Evolutionary conservation across 2,329 filamentous ascomycete genomes (phyloP), one percentile per base, ranked within the genome.

Genomic region (Xylariaceae sp.): DNA sequence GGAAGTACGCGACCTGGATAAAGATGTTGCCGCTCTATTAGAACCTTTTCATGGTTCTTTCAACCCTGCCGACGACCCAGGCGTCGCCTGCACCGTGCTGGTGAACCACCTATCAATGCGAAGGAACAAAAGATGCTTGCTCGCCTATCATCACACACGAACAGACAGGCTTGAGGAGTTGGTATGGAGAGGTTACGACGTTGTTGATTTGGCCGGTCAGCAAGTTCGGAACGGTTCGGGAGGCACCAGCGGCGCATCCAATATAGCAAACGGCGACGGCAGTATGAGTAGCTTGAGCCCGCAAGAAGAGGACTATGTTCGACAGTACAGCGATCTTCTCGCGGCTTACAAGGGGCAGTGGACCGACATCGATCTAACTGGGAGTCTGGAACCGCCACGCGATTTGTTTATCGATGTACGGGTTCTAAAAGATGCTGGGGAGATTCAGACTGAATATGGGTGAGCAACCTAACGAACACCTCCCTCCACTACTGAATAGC

Each of bases 391-490:
- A 71, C 95, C 95, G 21, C 95, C 95, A n/a, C 86, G 87, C 67
- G 95, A 99, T 75, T 78, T 99, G 50, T 99, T 98, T 74, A 96
- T 99, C 68, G 95, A 99, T 74, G 95, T 99, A 31, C 83, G 95
- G 43, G 95, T 99, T 45, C 77, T 99, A 63, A 97, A 95, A 73
- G 95, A 99, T 78, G 95, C 94, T 1, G 95, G 96, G 4, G 95
- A 99, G 79, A 97, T 99, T 63, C 94, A 99, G 78, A 99, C 95
- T 0, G 96, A 99, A 80, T 99, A 99, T 72, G 95, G 95, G 90
- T 96, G 82, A 75, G 88, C 37, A 28, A 37, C 8, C 40, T 17
- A 19, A 28, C 29, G 24, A 47, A 24, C 11, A 45, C 11, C 16
- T 26, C 26, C 34, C 51, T 40, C 16, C 6, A 40, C 36, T 34